A percentile compares a stretch with the other conserved stretches of the same genome.
Evolutionary conservation across 1,139 yeast species (phyloP).

Genomic region (Scheffersomyces stambukii): DNA sequence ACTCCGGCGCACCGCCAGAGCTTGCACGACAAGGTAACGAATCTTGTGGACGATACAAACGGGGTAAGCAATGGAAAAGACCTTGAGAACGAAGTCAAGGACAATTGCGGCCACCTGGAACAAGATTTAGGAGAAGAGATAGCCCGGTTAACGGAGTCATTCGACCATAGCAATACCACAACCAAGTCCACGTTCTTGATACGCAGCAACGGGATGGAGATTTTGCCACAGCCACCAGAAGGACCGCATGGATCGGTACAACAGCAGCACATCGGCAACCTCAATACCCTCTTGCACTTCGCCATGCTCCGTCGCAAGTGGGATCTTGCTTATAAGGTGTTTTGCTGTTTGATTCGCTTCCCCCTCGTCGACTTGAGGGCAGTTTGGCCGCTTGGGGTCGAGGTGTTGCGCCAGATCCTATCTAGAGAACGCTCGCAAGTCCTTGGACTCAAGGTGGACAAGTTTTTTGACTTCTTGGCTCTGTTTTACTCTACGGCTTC

Average conservation of each 20-base stretch:
- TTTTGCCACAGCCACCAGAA: constrained; percentile 15
- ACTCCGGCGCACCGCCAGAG: too few species aligned
- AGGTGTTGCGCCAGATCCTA: constrained; percentile 18
- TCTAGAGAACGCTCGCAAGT: not conserved
- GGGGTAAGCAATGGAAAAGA: constrained; percentile 4
- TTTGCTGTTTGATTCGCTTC: constrained; percentile 43
- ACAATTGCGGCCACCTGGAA: constrained; percentile 1
- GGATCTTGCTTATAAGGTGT: constrained; percentile 50
- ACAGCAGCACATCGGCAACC: constrained; percentile 27
- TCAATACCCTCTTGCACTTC: constrained; percentile 31
- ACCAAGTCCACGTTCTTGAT: constrained; percentile 21
- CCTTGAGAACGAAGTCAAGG: constrained; percentile 9
- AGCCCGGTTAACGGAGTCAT: constrained; percentile 13
- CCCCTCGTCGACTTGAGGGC: constrained; percentile 48
- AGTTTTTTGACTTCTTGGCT: constrained; percentile 33
- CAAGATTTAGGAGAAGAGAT: constrained; percentile 5
- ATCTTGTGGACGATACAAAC: constrained; percentile 3
- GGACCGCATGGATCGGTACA: constrained; percentile 5
- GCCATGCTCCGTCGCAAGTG: constrained; percentile 47
- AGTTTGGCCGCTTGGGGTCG: constrained; percentile 59
- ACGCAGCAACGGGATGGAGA: constrained; percentile 28
- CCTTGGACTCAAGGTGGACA: constrained; percentile 18
- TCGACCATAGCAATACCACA: constrained; percentile 20
- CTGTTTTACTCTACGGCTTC: constrained; percentile 20
- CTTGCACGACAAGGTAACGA: constrained; percentile 1